Evolutionary conservation across 768 basidiomycete species (phyloP).

Genomic region (Kwoniella newhampshirensis): DNA sequence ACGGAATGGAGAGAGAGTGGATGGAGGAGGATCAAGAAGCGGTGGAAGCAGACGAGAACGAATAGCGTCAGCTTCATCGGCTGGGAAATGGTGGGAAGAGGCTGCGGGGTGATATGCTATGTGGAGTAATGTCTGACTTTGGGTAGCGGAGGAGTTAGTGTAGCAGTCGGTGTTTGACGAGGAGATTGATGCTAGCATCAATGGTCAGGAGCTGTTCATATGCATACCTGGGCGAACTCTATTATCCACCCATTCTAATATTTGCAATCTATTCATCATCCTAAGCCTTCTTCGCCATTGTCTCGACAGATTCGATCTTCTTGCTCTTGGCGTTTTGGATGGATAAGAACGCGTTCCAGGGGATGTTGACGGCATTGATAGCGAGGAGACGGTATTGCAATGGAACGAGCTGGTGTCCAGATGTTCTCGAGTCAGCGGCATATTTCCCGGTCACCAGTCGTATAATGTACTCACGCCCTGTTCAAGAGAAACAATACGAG

Average conservation of each 20-base stretch:
- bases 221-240: too few relatives aligned
- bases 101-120: slow-evolving; percentile 10
- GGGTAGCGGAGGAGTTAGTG: too few relatives aligned
- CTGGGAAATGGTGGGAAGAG: slow-evolving; percentile 41
- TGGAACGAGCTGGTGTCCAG: slow-evolving; percentile 52
- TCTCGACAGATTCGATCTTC: slow-evolving; percentile 22
- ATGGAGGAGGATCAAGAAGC: slow-evolving; percentile 14
- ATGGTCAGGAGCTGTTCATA: too few relatives aligned
- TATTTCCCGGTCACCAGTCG: too few relatives aligned
- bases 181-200: too few relatives aligned
- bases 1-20: slow-evolving; percentile 25
- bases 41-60: slow-evolving; percentile 11
- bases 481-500: background rate
- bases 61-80: slow-evolving; percentile 6
- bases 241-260: too few relatives aligned
- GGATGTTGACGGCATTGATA: slow-evolving; percentile 50
- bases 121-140: too few relatives aligned
- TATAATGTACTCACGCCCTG: slow-evolving; percentile 6
- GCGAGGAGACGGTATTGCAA: slow-evolving; percentile 42
- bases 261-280: background rate
- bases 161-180: too few relatives aligned
- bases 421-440: too few relatives aligned
- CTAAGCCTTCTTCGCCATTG: slow-evolving; percentile 9
- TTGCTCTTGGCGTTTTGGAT: slow-evolving; percentile 41
- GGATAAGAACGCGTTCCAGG: slow-evolving; percentile 51